A percentile compares a stretch with the other conserved stretches of the same genome.
Conservation (phyloP, 257 asterid genomes). For the Nicotiana attenuata region DNA sequence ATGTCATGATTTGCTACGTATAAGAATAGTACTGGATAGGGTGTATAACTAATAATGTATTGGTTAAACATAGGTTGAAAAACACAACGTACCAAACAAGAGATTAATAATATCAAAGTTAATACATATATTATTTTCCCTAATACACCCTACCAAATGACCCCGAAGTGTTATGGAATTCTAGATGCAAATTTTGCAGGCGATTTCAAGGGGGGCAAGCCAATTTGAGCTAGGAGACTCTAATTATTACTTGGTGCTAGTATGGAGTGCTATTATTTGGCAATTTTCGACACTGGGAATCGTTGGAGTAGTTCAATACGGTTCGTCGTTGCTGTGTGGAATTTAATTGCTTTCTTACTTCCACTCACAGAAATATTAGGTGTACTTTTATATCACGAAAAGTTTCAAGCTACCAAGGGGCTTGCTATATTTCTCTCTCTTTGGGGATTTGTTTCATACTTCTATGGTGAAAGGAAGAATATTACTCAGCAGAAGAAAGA, state of each 20-base stretch:
- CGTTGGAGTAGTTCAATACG: constrained; percentile 10
- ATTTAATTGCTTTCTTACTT: constrained; percentile 3
- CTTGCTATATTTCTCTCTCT: constrained; percentile 25
- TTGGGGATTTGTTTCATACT: constrained; percentile 31
- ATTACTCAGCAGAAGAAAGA: background rate
- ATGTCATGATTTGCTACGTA: no score
- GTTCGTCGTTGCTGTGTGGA: constrained; percentile 11
- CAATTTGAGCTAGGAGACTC: background rate
- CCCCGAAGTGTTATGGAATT: background rate
- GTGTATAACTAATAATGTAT: no score
- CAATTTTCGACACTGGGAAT: constrained; percentile 13
- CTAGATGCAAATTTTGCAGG: background rate
- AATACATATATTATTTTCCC: no score
- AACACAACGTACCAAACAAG: no score
- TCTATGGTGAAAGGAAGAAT: constrained; percentile 22
- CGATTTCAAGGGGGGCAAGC: constrained; percentile 21
- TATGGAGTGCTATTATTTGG: constrained; percentile 13
- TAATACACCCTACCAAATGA: no score
- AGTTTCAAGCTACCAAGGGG: constrained; percentile 12
- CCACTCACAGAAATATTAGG: constrained; percentile 9
- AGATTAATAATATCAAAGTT: no score
- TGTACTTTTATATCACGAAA: constrained; percentile 9
- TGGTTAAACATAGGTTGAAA: no score
- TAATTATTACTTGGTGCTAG: constrained; percentile 8
- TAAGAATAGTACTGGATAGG: no score